phyloP scores from a whole-genome alignment of 2,329 filamentous ascomycete species.

The Gaeumannomyces sp. region DNA sequence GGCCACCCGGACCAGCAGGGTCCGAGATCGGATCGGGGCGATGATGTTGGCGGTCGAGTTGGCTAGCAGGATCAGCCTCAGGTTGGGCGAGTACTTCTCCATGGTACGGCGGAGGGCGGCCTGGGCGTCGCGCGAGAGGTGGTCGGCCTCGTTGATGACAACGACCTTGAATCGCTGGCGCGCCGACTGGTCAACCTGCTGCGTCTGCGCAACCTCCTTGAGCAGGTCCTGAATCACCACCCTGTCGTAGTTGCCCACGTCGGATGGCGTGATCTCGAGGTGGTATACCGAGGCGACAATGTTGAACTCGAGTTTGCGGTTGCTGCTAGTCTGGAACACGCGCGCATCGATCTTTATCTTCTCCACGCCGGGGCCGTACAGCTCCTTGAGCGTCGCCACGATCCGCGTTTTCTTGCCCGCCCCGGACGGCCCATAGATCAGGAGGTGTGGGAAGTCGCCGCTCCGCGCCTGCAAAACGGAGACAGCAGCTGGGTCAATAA shows the following conservation, averaged over 20 bases:
- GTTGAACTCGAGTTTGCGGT: conserved; percentile 98
- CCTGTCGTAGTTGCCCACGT: conserved; percentile 92
- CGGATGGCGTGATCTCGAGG: conserved; percentile 94
- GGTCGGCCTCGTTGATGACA: conserved; percentile 97
- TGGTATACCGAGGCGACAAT: conserved; percentile 97
- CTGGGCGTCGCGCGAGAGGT: conserved; percentile 88
- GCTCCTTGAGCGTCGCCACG: conserved; percentile 87
- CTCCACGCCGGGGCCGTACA: conserved; percentile 95
- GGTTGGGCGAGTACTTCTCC: conserved; percentile 98
- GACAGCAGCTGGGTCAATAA: not conserved
- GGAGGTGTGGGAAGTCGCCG: conserved; percentile 94
- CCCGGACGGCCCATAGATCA: conserved; percentile 93
- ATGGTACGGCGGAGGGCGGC: conserved; percentile 91
- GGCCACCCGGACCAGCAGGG: conserved; percentile 83
- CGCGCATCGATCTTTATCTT: conserved; percentile 99
- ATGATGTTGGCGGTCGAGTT: conserved; percentile 99
- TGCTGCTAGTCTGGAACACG: conserved; percentile 90
- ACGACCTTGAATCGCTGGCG: conserved; percentile 96
- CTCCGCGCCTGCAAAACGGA: conserved; percentile 67
- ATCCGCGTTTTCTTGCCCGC: conserved; percentile 98
- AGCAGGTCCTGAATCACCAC: conserved; percentile 93
- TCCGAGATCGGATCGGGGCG: conserved; percentile 91
- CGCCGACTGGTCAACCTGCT: conserved; percentile 92
- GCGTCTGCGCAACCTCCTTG: conserved; percentile 97
- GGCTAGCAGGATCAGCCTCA: conserved; percentile 84